Evolutionary conservation across 768 basidiomycete species (phyloP).

Genomic region (Pisolithus albus): DNA sequence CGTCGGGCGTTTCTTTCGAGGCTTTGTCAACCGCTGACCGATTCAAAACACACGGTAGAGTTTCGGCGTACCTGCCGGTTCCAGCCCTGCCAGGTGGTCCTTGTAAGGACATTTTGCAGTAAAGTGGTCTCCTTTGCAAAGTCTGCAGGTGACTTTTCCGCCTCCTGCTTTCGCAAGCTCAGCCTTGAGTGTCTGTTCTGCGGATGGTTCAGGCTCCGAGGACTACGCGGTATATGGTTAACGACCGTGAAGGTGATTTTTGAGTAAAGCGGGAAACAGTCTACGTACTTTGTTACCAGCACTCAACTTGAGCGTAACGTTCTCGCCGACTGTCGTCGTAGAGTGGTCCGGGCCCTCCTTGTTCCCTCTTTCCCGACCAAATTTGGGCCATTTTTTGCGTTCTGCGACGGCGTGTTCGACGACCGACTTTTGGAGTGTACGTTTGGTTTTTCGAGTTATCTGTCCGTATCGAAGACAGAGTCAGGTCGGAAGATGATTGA

Average conservation of each 20-base stretch:
- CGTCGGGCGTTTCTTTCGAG: slow-evolving; percentile 32
- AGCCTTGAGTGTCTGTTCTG: slow-evolving; percentile 59
- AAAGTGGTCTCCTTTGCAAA: slow-evolving; percentile 97
- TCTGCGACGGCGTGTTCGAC: slow-evolving; percentile 96
- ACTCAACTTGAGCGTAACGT: slow-evolving; percentile 53
- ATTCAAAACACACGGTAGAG: not conserved
- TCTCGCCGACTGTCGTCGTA: slow-evolving; percentile 87
- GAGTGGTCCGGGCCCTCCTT: slow-evolving; percentile 85
- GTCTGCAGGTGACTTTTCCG: slow-evolving; percentile 85
- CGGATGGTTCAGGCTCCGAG: slow-evolving; percentile 58
- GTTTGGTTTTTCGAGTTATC: slow-evolving; percentile 83
- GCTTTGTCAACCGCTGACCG: too few species aligned
- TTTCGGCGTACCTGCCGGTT: slow-evolving; percentile 42
- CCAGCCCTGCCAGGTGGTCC: slow-evolving; percentile 79
- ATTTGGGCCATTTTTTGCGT: slow-evolving; percentile 89
- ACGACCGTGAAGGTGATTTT: not conserved
- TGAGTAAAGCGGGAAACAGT: too few species aligned
- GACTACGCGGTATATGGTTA: slow-evolving; percentile 29
- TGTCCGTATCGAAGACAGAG: slow-evolving; percentile 19
- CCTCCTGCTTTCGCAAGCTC: slow-evolving; percentile 68
- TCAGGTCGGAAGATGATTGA: too few species aligned
- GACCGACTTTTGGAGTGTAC: slow-evolving; percentile 80
- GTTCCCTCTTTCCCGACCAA: slow-evolving; percentile 85
- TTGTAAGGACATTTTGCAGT: slow-evolving; percentile 99
- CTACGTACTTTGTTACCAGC: slow-evolving; percentile 52